Evolutionary conservation across 139 green algal species (phyloP).

Genomic region (Trebouxia sp.): DNA sequence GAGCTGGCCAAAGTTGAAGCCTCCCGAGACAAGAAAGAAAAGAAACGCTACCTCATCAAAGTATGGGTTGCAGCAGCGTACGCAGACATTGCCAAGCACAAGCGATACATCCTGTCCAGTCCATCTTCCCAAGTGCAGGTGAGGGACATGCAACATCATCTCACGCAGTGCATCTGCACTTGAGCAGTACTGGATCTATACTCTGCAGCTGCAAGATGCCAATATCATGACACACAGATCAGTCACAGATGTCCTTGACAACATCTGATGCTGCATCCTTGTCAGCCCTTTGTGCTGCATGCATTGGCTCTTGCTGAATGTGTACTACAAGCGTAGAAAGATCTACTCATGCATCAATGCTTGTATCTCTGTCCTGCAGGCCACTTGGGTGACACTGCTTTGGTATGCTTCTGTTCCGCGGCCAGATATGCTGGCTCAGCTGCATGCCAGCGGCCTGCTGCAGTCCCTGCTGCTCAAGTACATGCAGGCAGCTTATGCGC

Average conservation of each 20-base stretch:
- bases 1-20: slow-evolving; percentile 22
- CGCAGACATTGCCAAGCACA: not conserved
- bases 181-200: no score
- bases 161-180: no score
- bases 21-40: slow-evolving; percentile 1
- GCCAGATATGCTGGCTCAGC: slow-evolving; percentile 18
- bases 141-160: no score
- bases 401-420: slow-evolving; percentile 25
- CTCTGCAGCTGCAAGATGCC: not conserved
- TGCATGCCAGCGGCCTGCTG: slow-evolving; percentile 19
- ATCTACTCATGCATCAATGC: not conserved
- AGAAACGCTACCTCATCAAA: slow-evolving; percentile 20
- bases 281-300: no score
- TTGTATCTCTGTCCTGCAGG: not conserved
- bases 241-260: not conserved
- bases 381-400: slow-evolving; percentile 20
- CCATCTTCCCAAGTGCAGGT: slow-evolving; percentile 22
- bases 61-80: slow-evolving; percentile 4
- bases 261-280: no score
- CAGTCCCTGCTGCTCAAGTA: slow-evolving; percentile 22
- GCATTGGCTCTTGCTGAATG: no score
- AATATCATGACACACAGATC: not conserved
- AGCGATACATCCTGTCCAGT: not conserved
- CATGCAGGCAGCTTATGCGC: slow-evolving; percentile 20
- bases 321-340: not conserved